Evolutionary conservation across 2,329 filamentous ascomycete species (phyloP).

Genomic region (Calonectria pauciramosa): DNA sequence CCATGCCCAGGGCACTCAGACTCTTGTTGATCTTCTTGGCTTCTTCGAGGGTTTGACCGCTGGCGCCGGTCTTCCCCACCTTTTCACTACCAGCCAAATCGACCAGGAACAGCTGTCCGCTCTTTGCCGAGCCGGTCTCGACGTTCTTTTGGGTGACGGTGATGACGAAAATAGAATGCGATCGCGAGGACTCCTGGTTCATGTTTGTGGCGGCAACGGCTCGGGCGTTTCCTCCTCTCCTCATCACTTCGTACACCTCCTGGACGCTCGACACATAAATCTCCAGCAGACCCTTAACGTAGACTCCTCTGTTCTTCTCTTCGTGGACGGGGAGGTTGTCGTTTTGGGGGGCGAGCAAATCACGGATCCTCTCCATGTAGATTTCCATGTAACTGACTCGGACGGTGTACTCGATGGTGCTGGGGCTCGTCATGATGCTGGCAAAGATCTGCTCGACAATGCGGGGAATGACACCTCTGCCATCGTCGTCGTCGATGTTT

Average conservation of each 20-base stretch:
- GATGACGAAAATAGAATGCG: slow-evolving; percentile 97
- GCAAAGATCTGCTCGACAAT: slow-evolving; percentile 98
- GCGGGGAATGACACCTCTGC: slow-evolving; percentile 94
- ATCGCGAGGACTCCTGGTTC: slow-evolving; percentile 98
- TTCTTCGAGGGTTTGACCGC: slow-evolving; percentile 96
- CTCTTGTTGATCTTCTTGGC: slow-evolving; percentile 99
- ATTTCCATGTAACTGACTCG: slow-evolving; percentile 99
- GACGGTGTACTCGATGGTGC: slow-evolving; percentile 98
- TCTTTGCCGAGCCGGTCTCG: slow-evolving; percentile 95
- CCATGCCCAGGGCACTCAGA: slow-evolving; percentile 97
- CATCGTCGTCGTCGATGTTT: slow-evolving; percentile 90
- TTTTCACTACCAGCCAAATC: slow-evolving; percentile 99
- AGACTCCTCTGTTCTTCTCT: slow-evolving; percentile 95
- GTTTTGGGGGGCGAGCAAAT: slow-evolving; percentile 91
- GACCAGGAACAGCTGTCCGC: slow-evolving; percentile 95
- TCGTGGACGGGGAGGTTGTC: slow-evolving; percentile 98
- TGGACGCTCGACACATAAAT: slow-evolving; percentile 96
- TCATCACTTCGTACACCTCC: slow-evolving; percentile 97
- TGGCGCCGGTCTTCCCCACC: slow-evolving; percentile 97
- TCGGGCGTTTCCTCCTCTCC: slow-evolving; percentile 88
- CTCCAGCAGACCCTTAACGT: slow-evolving; percentile 94
- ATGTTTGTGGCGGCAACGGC: slow-evolving; percentile 98
- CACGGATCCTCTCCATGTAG: slow-evolving; percentile 98
- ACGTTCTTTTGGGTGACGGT: slow-evolving; percentile 98
- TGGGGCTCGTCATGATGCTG: slow-evolving; percentile 91